Evolutionary conservation across 352 stramenopile species (phyloP), one percentile per base, ranked within the genome.

Genomic region (Phytophthora tentaculata): DNA sequence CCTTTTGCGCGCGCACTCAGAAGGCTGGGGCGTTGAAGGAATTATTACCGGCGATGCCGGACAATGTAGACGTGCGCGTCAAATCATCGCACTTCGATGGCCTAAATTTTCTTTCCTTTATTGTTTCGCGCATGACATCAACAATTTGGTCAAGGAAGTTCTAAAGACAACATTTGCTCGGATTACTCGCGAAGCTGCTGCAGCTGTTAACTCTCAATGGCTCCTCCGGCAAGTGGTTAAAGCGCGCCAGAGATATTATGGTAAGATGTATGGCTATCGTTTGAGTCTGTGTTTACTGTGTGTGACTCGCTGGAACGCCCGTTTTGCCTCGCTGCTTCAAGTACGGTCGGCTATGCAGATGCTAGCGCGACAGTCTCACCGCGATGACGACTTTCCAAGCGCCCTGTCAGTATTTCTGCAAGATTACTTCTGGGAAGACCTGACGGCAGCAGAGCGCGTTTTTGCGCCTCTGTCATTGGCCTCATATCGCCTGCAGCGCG

Each of bases 131-230:
- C 56, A 64, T 17, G 56, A 64, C 16, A 49, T 64, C 22, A 74
- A 69, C 23, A 69, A 73, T 35, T 39, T 73, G 2, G 48, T 73
- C 0, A 70, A 74, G 22, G 17, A 48, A 10, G 67, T 67, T 12
- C 14, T 70, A 0, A 52, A 62, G 9, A 63, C 56, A 2, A 35
- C 56, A 22, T 69, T 68, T 45, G 2, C 26, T 1, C 20, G 48
- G 10, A 58, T 66, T 51, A 35, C 65, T 1, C n/a, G 23, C 4
- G 20, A 68, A 17, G 58, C 53, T 28, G n/a, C 54, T 0, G 44
- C 53, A 19, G 58, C 55, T 24, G 56, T 47, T 1, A 65, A 58
- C 49, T 0, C 26, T 58, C 1, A 65, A 58, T 23, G 14, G 17
- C 1, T 58, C 58, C 1, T 52, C 47, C 0, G 53, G 13, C 17